Base-by-base conservation (phyloP, 805 yeast species). In the Hanseniaspora lachancei region DNA sequence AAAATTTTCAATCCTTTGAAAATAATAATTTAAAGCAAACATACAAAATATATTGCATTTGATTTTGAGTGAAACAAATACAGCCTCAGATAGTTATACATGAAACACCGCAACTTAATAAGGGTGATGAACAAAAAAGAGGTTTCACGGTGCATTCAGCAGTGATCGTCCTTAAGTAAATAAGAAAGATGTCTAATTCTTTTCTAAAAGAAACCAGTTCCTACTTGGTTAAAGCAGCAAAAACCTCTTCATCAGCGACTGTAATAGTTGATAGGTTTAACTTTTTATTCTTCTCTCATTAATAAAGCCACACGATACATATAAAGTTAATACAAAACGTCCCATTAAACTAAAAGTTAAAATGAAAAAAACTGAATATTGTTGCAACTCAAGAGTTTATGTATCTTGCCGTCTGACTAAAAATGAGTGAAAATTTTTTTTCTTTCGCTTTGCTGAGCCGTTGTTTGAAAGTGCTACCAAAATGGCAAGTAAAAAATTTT, bases 221-320 rank as follows among this genome's bases (percentile, higher is more conserved):
- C 54, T 60, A 60, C 70, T 75, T 40, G 27, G 16, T 40, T 40
- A 36, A 49, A 49, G 53, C 46, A 40, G 40, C 46, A 40, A 49
- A 40, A 40, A 38, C 27, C 46, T 32, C 69, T 62, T 74, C 79
- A 67, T 77, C 79, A 74, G 74, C 70, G 79, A 74, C 79, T 76
- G 79, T 73, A 69, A 74, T 76, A 77, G 80, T 76, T 77, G 80
- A 74, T 74, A 62, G 63, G 58, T 74, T 71, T n/a, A n/a, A n/a
- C n/a, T n/a, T n/a, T n/a, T n/a, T n/a, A n/a, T n/a, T n/a, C n/a
- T n/a, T n/a, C n/a, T n/a, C n/a, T n/a, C n/a, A n/a, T n/a, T n/a
- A n/a, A n/a, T n/a, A n/a, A n/a, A n/a, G n/a, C n/a, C n/a, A n/a
- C n/a, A n/a, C n/a, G n/a, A n/a, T n/a, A n/a, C n/a, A n/a, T n/a